These are phyloP conservation scores for Microstegium vimineum DNA, from an alignment of 176 grass and related monocot genomes.

Conservation along the genomic window DNA sequence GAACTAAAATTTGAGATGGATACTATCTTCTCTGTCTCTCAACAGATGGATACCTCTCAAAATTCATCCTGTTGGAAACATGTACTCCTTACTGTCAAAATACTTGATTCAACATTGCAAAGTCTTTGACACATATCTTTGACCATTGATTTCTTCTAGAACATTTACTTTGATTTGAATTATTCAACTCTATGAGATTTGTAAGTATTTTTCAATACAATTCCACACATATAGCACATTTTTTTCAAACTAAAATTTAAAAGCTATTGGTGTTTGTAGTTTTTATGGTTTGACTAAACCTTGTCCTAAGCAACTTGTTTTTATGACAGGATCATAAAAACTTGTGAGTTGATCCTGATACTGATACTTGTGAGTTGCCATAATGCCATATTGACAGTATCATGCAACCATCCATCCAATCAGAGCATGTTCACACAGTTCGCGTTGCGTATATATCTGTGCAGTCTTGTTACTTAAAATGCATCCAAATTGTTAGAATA, in stretches of 20 bases:
- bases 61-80: not conserved
- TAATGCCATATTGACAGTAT: conserved; percentile 11
- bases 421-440: not conserved
- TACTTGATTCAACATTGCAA: not conserved
- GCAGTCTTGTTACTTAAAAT: not conserved
- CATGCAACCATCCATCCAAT: not conserved
- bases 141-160: not conserved
- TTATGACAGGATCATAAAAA: not conserved
- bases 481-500: too few relatives aligned
- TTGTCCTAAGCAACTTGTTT: not conserved
- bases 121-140: not conserved
- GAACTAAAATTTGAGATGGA: not conserved
- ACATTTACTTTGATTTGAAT: not conserved
- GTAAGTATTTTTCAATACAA: not conserved
- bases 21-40: not conserved
- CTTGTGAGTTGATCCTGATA: too few relatives aligned
- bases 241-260: not conserved
- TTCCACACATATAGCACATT: not conserved
- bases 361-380: not conserved
- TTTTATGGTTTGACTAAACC: not conserved
- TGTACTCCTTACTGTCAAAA: not conserved
- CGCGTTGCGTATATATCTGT: not conserved
- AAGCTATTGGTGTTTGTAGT: not conserved
- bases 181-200: not conserved
- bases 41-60: not conserved